These are phyloP conservation scores for Gardenia jasminoides DNA, from an alignment of 257 asterid species.

Conservation along the genomic window DNA sequence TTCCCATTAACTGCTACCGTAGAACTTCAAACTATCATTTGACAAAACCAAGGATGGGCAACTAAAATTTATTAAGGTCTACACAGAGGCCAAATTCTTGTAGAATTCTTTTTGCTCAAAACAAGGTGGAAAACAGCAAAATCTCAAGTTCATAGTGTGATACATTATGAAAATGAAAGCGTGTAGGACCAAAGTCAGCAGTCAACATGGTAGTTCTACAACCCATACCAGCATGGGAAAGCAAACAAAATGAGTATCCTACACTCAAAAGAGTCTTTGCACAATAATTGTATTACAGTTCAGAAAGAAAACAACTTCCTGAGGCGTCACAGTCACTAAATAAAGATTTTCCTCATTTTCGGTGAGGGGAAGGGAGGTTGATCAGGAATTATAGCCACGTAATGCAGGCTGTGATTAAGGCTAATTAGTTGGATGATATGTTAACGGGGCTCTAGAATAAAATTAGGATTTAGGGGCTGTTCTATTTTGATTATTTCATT, in stretches of 20 bases:
- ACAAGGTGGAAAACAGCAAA: not conserved
- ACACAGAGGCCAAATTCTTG: not conserved
- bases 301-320: not conserved
- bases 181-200: not conserved
- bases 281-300: not conserved
- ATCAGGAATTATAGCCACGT: not conserved
- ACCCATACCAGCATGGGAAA: not conserved
- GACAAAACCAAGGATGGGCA: too few species aligned
- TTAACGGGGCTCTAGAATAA: too few species aligned
- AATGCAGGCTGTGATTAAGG: too few species aligned
- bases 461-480: too few species aligned
- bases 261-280: too few species aligned
- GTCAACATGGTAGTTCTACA: not conserved
- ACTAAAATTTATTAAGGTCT: too few species aligned
- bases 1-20: too few species aligned
- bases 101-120: not conserved
- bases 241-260: not conserved
- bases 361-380: too few species aligned
- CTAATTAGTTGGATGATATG: too few species aligned
- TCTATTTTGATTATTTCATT: too few species aligned
- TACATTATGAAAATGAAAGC: not conserved
- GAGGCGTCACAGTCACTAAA: not conserved
- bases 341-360: too few species aligned
- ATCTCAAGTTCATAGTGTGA: not conserved
- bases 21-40: too few species aligned